These are phyloP conservation scores for Mucor mucedo DNA, from an alignment of 371 early-diverging fungal genomes.

Conservation along the genomic window DNA sequence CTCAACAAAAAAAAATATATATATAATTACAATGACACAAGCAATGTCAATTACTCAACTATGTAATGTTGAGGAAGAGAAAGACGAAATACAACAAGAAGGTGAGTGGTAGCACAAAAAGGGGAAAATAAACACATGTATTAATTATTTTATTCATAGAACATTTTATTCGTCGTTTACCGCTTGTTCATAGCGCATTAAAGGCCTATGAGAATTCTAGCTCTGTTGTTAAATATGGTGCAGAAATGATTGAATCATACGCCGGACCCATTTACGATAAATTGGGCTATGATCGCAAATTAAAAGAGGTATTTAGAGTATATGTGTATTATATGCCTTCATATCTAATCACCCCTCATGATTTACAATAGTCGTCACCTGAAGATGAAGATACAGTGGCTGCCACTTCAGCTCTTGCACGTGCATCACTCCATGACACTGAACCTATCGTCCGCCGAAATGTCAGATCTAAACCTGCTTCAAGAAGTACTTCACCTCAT, in stretches of 20 bases:
- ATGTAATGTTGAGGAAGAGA: conserved; percentile 16
- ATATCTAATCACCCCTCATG: too few relatives aligned
- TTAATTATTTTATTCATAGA: conserved; percentile 5
- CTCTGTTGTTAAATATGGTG: conserved; percentile 63
- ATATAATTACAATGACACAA: conserved; percentile 10
- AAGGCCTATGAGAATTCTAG: conserved; percentile 77
- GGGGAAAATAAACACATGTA: neutral
- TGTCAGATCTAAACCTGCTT: conserved; percentile 29
- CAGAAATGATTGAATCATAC: conserved; percentile 82
- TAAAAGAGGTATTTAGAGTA: conserved; percentile 22
- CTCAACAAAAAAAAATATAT: neutral
- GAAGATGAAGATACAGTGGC: conserved; percentile 45
- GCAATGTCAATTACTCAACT: conserved; percentile 46
- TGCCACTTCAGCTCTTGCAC: conserved; percentile 41
- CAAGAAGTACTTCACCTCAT: conserved; percentile 43
- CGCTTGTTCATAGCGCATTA: conserved; percentile 79
- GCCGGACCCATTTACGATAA: conserved; percentile 50
- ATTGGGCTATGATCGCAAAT: conserved; percentile 33
- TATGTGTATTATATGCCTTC: neutral
- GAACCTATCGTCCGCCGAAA: neutral
- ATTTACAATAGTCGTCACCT: neutral
- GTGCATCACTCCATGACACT: conserved; percentile 37
- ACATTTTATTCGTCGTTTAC: conserved; percentile 75
- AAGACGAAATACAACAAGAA: conserved; percentile 39
- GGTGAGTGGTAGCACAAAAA: conserved; percentile 12